Conservation (phyloP, 2,329 filamentous ascomycete species). For the Ceratocystiopsis sp. region DNA sequence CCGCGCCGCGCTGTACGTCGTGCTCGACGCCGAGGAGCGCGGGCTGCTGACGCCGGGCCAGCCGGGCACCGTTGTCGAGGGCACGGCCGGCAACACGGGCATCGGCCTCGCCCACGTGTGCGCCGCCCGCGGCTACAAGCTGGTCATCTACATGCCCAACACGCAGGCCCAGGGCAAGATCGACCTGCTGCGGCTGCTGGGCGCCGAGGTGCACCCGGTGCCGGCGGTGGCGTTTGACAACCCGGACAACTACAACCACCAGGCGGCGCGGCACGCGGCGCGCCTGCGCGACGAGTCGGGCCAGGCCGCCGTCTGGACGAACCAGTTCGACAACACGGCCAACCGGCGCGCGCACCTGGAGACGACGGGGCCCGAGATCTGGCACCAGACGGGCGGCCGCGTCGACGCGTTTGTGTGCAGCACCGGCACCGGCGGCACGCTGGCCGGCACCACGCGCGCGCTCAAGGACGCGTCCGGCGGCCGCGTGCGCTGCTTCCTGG, state of each 20-base stretch:
- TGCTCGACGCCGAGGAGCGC: slow-evolving; percentile 80
- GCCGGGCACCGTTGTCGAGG: slow-evolving; percentile 78
- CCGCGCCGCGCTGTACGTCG: slow-evolving; percentile 83
- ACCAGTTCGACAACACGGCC: slow-evolving; percentile 95
- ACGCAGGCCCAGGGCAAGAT: slow-evolving; percentile 97
- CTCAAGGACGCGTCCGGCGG: slow-evolving; percentile 70
- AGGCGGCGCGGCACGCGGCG: slow-evolving; percentile 81
- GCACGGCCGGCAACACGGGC: slow-evolving; percentile 93
- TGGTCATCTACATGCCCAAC: slow-evolving; percentile 99
- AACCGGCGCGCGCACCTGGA: slow-evolving; percentile 91
- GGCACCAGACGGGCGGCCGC: slow-evolving; percentile 72
- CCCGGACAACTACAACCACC: slow-evolving; percentile 95
- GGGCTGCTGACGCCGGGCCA: slow-evolving; percentile 51
- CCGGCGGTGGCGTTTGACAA: slow-evolving; percentile 93
- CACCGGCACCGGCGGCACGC: slow-evolving; percentile 80
- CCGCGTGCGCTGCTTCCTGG: slow-evolving; percentile 70
- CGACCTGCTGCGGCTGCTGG: slow-evolving; percentile 75
- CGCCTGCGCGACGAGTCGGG: slow-evolving; percentile 22
- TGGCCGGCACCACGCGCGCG: slow-evolving; percentile 77
- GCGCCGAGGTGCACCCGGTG: slow-evolving; percentile 89
- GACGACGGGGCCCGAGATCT: slow-evolving; percentile 95
- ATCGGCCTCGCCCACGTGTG: slow-evolving; percentile 97
- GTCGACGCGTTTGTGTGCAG: slow-evolving; percentile 92
- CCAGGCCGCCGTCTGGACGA: slow-evolving; percentile 91
- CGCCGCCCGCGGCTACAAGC: slow-evolving; percentile 75